phyloP scores from a whole-genome alignment of 192 early-diverging fungal species.

The Paraglomus occultum region DNA sequence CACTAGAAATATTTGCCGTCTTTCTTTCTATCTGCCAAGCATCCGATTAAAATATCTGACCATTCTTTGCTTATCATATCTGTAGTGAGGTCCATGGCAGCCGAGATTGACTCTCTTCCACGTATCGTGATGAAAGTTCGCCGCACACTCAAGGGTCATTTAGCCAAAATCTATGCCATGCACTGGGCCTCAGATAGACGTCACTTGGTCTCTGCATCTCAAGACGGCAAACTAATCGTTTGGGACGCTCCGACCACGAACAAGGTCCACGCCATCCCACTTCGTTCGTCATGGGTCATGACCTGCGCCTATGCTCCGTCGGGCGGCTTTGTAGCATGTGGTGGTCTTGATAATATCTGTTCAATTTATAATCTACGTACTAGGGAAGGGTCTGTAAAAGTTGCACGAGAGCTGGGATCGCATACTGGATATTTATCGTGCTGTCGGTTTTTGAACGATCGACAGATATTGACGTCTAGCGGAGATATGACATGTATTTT shows the following conservation, averaged over 20 bases:
- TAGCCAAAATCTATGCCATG: conserved; percentile 99
- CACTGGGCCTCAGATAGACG: conserved; percentile 98
- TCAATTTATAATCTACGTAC: conserved; percentile 98
- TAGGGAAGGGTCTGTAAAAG: conserved; percentile 90
- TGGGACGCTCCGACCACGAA: conserved; percentile 99
- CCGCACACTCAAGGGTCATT: conserved; percentile 95
- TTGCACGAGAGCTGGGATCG: conserved; percentile 91
- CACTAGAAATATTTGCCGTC: background rate
- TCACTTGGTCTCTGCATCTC: conserved; percentile 96
- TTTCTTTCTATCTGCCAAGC: background rate
- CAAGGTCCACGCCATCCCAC: conserved; percentile 98
- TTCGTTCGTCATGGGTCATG: conserved; percentile 99
- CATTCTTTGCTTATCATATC: background rate
- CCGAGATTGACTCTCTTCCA: conserved; percentile 83
- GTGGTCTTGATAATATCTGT: conserved; percentile 99
- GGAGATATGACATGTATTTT: conserved; percentile 99
- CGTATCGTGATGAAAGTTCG: conserved; percentile 94
- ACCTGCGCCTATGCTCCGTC: conserved; percentile 99
- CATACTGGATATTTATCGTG: conserved; percentile 98
- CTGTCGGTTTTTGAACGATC: conserved; percentile 95
- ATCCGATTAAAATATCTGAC: background rate
- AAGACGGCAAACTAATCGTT: conserved; percentile 99
- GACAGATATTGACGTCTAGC: conserved; percentile 92
- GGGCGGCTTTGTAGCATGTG: conserved; percentile 98
- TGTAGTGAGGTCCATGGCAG: conserved; percentile 83